Evolutionary conservation across 345 rosid species (phyloP), one percentile per base, ranked within the genome.

Genomic region (Sisymbrium irio): DNA sequence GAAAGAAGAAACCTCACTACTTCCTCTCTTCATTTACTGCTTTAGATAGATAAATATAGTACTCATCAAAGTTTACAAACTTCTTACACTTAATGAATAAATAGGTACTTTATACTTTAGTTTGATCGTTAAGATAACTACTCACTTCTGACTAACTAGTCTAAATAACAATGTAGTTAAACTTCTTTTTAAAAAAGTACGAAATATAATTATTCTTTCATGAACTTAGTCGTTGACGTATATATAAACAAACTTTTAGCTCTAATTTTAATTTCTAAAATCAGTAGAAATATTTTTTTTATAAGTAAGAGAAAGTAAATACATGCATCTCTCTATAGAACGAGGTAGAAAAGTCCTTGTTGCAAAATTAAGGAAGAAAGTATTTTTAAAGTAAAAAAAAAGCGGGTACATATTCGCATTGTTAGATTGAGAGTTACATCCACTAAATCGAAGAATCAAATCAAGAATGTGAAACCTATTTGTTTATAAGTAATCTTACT

Each of bases 401-500:
- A 64, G 49, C 46, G 28, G 46, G 56, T 56, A 36, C 37, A 49
- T 58, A 27, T 58, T 58, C 72, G 22, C 47, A 27, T 47, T 27
- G 44, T 59, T 75, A 28, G 67, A 49, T 5, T 67, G 78, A 75
- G 39, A 67, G 68, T 40, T 67, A 41, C 78, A 30, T 40, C 73
- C 68, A 75, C 69, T 50, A 60, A 40, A 67, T 50, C 32, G 20
- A 67, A 74, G 44, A 58, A 74, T 66, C 72, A 36, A 57, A 58
- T 47, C 61, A 66, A 74, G 36, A 65, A 36, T 54, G 42, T 41
- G 54, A 64, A 64, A 64, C 57, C 40, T 57, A 74, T 17, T 18
- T 41, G n/a, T 27, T 33, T 49, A 22, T 18, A 55, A 42, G 15
- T 33, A 45, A 28, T 20, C 36, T 44, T 73, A 64, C 64, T 73